Evolutionary conservation across 202 grass and related monocot genomes (phyloP).

Genomic region (Bolboschoenoplectus hybrid): DNA sequence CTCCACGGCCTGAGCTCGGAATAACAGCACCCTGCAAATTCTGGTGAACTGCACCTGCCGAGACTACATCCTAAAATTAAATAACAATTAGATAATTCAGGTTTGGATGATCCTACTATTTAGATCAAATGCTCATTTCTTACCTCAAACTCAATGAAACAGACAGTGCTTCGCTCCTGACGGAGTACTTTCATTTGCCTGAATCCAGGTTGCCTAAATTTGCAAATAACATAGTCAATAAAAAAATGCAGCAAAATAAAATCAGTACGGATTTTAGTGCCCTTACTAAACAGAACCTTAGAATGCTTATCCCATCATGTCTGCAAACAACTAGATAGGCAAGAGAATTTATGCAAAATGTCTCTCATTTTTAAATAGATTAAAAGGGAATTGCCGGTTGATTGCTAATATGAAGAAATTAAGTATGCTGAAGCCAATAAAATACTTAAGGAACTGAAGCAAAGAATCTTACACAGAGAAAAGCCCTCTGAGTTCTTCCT

Average conservation of each 20-base stretch:
- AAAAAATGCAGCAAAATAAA: slow-evolving; percentile 6
- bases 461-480: slow-evolving; percentile 78
- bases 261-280: slow-evolving; percentile 23
- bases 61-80: slow-evolving; percentile 63
- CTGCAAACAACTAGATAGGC: slow-evolving; percentile 33
- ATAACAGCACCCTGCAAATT: slow-evolving; percentile 94
- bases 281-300: slow-evolving; percentile 12
- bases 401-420: slow-evolving; percentile 10
- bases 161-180: slow-evolving; percentile 99
- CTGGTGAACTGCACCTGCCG: slow-evolving; percentile 79
- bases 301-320: neutral
- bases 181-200: slow-evolving; percentile 98
- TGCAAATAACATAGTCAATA: neutral
- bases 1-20: slow-evolving; percentile 96
- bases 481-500: slow-evolving; percentile 86
- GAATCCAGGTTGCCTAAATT: slow-evolving; percentile 83
- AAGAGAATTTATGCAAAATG: slow-evolving; percentile 29
- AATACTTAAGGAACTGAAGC: neutral
- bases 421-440: neutral
- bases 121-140: slow-evolving; percentile 30
- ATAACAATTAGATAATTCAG: neutral
- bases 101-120: slow-evolving; percentile 10
- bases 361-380: neutral
- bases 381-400: neutral
- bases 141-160: slow-evolving; percentile 98